Evolutionary conservation across 1,139 yeast species (phyloP), one percentile per base, ranked within the genome.

Genomic region (Kodamaea anthophila): DNA sequence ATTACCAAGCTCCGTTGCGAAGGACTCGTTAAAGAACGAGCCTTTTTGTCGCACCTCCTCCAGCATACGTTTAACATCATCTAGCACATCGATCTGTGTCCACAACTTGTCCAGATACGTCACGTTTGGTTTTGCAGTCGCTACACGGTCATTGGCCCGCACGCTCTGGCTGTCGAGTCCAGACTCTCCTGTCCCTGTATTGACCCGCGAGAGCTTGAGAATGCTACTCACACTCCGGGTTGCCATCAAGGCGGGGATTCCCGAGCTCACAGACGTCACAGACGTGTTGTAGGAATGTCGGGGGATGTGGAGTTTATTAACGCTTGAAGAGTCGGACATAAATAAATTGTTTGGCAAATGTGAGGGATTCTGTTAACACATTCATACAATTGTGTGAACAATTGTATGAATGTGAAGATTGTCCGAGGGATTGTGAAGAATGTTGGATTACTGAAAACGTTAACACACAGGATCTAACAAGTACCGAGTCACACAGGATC

Each of bases 81-180:
- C 91, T 37, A 88, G 62, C 1, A 84, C 84, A 46, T 84, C 95
- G 28, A 87, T 79, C 46, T 86, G 94, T 3, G 93, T 79, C 94
- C 95, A 87, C 30, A 85, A 59, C 44, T 74, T 69, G 52, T 85
- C 94, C 59, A 78, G 86, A 37, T 70, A 62, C 24, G 78, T 70
- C 9, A 70, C 72, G 33, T 62, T 60, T 5, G 82, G 78, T 26
- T 60, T 55, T 1, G 72, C 63, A 6, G 70, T 58, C 13, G 73
- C 70, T 7, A 71, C 49, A 31, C 56, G 57, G 43, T 74, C 80
- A 15, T 56, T 47, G 2, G 69, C 55, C 9, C 56, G 46, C 9
- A 60, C 31, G 42, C 68, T 62, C 18, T 53, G 57, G 15, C 30
- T 21, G 24, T 41, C 41, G n/a, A n/a, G n/a, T n/a, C n/a, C n/a